Conservation (phyloP, 192 early-diverging fungal species). For the Backusella parvicylindrica region DNA sequence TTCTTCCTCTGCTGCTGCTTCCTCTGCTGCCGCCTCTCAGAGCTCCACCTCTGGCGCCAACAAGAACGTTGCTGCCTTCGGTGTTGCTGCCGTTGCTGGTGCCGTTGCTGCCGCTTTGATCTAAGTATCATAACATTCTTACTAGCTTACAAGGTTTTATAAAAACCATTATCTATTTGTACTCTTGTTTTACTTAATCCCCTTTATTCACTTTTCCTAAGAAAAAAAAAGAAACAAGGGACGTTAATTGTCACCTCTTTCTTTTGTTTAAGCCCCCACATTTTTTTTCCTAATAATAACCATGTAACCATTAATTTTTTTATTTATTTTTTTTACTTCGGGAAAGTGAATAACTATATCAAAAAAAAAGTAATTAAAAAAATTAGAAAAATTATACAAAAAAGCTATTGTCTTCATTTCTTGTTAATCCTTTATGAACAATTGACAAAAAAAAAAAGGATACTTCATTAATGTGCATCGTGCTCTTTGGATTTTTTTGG, state of each 20-base stretch:
- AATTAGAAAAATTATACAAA: background rate
- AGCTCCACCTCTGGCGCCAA: background rate
- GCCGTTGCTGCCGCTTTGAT: conserved; percentile 13
- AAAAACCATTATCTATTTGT: background rate
- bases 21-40: background rate
- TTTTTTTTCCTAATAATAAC: conserved; percentile 4
- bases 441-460: background rate
- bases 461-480: background rate
- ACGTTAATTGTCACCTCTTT: background rate
- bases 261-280: conserved; percentile 4
- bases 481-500: background rate
- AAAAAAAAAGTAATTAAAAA: conserved; percentile 7
- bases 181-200: conserved; percentile 5
- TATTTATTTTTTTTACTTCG: background rate
- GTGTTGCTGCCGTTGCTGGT: conserved; percentile 11
- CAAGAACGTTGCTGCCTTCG: conserved; percentile 6
- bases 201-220: conserved; percentile 1
- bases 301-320: conserved; percentile 1
- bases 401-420: background rate
- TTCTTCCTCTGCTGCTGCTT: background rate
- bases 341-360: background rate
- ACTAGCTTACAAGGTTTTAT: conserved; percentile 5
- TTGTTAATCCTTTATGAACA: background rate
- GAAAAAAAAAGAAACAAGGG: background rate
- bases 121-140: conserved; percentile 5